Base-by-base conservation (phyloP, 192 early-diverging fungal species). In the Endogone sp. region DNA sequence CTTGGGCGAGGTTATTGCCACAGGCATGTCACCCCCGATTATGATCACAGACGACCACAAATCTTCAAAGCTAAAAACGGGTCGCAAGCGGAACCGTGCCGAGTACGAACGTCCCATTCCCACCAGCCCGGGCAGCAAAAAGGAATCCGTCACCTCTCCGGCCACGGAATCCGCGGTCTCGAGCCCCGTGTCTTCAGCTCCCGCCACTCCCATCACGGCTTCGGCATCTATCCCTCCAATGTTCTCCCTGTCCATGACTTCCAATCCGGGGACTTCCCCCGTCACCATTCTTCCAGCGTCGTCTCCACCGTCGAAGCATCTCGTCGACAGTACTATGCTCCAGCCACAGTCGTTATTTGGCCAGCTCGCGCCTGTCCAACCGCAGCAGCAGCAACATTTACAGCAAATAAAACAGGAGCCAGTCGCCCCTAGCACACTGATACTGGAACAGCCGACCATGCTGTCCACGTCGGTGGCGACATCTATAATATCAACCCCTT, bases 1-100 rank as follows among this genome's bases (percentile, higher is more conserved):
- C 64, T 79, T 78, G 49, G 82, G 84, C 60, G 78, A 80, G 16
- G 80, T 91, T 55, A 79, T 96, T n/a, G 94, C 95, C 25, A 86
- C 86, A 3, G 93, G 92, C 24, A 81, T 95, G 69, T 95, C 95
- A 32, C 92, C 95, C 9, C 94, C 96, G 4, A 96, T 98, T 31
- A 90, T 97, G 88, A 96, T 98, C 73, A 98, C 96, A 3, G 96
- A 98, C 68, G 96, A 98, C 77, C 96, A 98, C 83, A 98, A 98
- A 78, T 94, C 94, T 13, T 87, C 90, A 28, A 86, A 86, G 63
- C 75, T 82, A n/a, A 86, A 86, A 62, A 26, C 76, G 26, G 64
- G 67, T 26, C 56, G 75, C 25, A 76, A 76, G 21, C 60, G 67
- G 28, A 30, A 55, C 21, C 65, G 71, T 9, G 71, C 75, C 13